A percentile compares a stretch with the other conserved stretches of the same genome.
Conservation (phyloP, 2,329 filamentous ascomycete genomes). For the Chalaropsis thielavioides region DNA sequence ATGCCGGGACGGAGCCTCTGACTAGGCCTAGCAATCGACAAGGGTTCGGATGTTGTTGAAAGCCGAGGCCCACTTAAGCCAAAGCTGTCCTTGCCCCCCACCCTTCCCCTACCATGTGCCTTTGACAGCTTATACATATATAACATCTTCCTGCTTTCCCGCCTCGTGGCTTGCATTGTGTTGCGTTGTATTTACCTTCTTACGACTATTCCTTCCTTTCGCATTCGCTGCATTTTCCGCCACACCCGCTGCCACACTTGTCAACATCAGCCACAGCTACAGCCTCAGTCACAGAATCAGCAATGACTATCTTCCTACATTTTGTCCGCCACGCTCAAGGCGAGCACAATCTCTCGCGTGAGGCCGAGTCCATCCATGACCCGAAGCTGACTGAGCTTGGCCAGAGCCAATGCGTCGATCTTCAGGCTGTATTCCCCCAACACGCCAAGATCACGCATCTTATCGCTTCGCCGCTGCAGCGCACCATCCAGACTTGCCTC, state of each 20-base stretch:
- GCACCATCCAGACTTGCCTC: conserved; percentile 67
- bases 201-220: not conserved
- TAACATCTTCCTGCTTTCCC: too few relatives aligned
- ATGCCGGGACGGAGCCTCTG: not conserved
- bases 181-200: not conserved
- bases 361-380: conserved; percentile 61
- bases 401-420: conserved; percentile 53
- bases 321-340: conserved; percentile 64
- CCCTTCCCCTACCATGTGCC: not conserved
- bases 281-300: conserved; percentile 1
- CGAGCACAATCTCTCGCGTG: conserved; percentile 60
- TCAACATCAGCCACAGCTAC: not conserved
- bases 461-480: conserved; percentile 63
- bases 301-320: conserved; percentile 44
- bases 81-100: not conserved
- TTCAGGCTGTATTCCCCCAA: conserved; percentile 48
- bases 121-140: too few relatives aligned
- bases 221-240: not conserved
- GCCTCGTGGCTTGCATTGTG: too few relatives aligned
- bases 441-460: conserved; percentile 53
- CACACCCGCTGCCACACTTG: not conserved
- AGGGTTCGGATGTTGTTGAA: not conserved
- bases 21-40: not conserved
- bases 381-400: conserved; percentile 66
- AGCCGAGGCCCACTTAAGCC: not conserved